phyloP scores from a whole-genome alignment of 2,329 filamentous ascomycete species.

The Chrysosporium keratinophilum region DNA sequence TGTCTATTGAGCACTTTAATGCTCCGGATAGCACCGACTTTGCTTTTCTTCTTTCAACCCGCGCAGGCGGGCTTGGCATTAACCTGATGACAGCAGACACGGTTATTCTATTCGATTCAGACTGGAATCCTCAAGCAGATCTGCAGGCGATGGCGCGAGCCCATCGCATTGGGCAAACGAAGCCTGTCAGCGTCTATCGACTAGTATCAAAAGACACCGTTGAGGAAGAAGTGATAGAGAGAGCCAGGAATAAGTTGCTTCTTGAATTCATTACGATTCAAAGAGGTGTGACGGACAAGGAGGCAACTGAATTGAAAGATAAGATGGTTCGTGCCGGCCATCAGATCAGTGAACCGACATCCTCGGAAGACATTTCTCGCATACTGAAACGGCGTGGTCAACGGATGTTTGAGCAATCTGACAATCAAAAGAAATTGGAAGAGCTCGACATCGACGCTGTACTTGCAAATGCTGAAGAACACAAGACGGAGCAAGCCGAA shows the following conservation, averaged over 20 bases:
- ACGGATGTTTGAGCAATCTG: slow-evolving; percentile 96
- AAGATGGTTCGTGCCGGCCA: slow-evolving; percentile 58
- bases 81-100: slow-evolving; percentile 95
- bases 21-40: slow-evolving; percentile 94
- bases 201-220: slow-evolving; percentile 97
- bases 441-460: slow-evolving; percentile 92
- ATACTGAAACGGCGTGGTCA: slow-evolving; percentile 97
- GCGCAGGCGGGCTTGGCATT: slow-evolving; percentile 88
- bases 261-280: slow-evolving; percentile 97
- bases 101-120: slow-evolving; percentile 87
- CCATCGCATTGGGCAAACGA: slow-evolving; percentile 94
- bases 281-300: slow-evolving; percentile 90
- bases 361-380: slow-evolving; percentile 87
- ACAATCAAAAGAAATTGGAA: slow-evolving; percentile 92
- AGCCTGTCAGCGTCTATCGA: slow-evolving; percentile 89
- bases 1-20: slow-evolving; percentile 98
- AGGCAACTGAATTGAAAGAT: slow-evolving; percentile 69
- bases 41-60: slow-evolving; percentile 87
- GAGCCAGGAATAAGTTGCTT: slow-evolving; percentile 92
- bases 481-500: slow-evolving; percentile 90
- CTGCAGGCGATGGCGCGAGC: slow-evolving; percentile 97
- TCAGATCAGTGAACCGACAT: slow-evolving; percentile 63
- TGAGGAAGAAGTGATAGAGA: slow-evolving; percentile 92
- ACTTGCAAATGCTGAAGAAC: slow-evolving; percentile 90
- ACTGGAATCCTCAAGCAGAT: slow-evolving; percentile 98